These are phyloP conservation scores for Penstemon barbatus DNA, from an alignment of 257 asterid genomes.

Conservation along the genomic window DNA sequence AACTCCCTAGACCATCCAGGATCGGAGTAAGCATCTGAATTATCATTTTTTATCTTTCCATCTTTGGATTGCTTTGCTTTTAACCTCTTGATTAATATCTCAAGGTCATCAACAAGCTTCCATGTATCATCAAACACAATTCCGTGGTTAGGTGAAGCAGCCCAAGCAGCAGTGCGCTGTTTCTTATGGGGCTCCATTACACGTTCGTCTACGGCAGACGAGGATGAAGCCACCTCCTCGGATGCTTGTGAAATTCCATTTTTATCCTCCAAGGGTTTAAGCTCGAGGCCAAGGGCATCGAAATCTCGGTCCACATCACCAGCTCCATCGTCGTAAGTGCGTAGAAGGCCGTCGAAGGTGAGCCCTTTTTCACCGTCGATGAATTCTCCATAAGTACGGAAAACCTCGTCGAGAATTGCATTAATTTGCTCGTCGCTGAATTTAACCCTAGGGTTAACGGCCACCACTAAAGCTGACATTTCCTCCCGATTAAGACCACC, in stretches of 20 bases:
- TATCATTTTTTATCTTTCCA: conserved; percentile 79
- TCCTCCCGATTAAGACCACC: conserved; percentile 93
- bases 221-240: conserved; percentile 41
- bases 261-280: conserved; percentile 51
- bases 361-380: conserved; percentile 84
- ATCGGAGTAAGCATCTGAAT: conserved; percentile 76
- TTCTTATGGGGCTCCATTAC: conserved; percentile 88
- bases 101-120: conserved; percentile 92
- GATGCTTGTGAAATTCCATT: conserved; percentile 41
- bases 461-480: conserved; percentile 89
- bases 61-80: conserved; percentile 67
- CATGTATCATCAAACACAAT: conserved; percentile 94
- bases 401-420: conserved; percentile 90
- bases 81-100: conserved; percentile 63
- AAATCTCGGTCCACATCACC: conserved; percentile 98
- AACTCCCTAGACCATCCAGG: conserved; percentile 97
- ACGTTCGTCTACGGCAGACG: conserved; percentile 73
- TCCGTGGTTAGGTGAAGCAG: conserved; percentile 96
- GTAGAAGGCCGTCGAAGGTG: conserved; percentile 84
- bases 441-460: conserved; percentile 89
- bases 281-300: conserved; percentile 88
- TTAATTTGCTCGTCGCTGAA: conserved; percentile 93
- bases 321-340: conserved; percentile 97
- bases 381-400: conserved; percentile 84
- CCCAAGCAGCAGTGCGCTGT: conserved; percentile 98